Evolutionary conservation across 441 rosid species (phyloP).

Genomic region (Macaranga tanarius): DNA sequence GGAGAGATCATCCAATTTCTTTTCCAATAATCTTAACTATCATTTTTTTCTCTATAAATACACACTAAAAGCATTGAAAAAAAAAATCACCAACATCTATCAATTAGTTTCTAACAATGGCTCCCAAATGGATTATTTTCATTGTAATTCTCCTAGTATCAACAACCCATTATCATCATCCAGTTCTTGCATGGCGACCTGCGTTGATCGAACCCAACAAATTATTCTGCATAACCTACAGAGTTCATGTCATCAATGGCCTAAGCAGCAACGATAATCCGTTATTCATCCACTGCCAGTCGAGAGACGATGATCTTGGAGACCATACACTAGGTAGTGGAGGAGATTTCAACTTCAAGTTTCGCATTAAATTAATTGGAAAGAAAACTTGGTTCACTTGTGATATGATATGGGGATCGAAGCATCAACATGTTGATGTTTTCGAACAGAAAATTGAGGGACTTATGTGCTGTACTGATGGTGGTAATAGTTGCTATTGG

Average conservation of each 20-base stretch:
- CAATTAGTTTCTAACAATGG: too few species aligned
- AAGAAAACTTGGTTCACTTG: neutral
- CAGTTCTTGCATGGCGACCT: too few species aligned
- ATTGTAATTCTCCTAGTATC: too few species aligned
- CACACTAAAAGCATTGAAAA: too few species aligned
- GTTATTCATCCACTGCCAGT: neutral
- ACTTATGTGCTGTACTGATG: neutral
- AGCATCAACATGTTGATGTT: neutral
- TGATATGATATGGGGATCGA: neutral
- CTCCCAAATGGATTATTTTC: too few species aligned
- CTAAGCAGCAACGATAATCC: neutral
- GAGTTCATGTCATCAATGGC: neutral
- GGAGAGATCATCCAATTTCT: too few species aligned
- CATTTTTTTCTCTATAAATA: too few species aligned
- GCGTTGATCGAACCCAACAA: too few species aligned
- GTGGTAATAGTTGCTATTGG: conserved; percentile 4
- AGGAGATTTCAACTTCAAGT: conserved; percentile 4
- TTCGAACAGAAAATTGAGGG: neutral
- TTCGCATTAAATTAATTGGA: neutral
- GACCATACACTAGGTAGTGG: neutral
- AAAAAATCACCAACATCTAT: too few species aligned
- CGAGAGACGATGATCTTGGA: neutral
- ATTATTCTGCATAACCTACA: neutral
- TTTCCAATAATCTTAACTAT: too few species aligned
- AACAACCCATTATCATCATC: too few species aligned